A percentile compares a stretch with the other conserved stretches of the same genome.
Conservation (phyloP, 2,329 filamentous ascomycete genomes). For the Dothidotthia symphoricarpi region DNA sequence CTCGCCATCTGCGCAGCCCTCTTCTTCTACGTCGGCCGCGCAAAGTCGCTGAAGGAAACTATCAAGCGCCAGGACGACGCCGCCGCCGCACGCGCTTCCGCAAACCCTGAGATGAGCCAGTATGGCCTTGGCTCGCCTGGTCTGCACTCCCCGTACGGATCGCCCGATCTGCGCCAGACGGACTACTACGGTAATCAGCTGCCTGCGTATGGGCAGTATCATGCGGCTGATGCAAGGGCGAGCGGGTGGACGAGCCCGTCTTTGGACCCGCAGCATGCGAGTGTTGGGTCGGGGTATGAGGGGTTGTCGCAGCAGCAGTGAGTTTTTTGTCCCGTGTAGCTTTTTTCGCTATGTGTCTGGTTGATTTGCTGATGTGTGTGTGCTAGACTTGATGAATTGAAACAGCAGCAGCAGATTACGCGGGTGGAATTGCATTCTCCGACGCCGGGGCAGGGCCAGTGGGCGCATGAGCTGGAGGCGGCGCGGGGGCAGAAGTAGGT, state of each 20-base stretch:
- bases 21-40: slow-evolving; percentile 63
- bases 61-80: slow-evolving; percentile 20
- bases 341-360: background rate
- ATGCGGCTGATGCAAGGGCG: slow-evolving; percentile 23
- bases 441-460: slow-evolving; percentile 18
- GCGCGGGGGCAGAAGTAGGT: slow-evolving; percentile 9
- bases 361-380: slow-evolving; percentile 5
- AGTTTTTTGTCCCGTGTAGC: slow-evolving; percentile 6
- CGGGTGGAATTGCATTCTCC: slow-evolving; percentile 27
- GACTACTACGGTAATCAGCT: slow-evolving; percentile 13
- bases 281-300: slow-evolving; percentile 15
- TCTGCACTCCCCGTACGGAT: slow-evolving; percentile 2
- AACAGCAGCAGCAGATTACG: slow-evolving; percentile 13
- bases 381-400: slow-evolving; percentile 23
- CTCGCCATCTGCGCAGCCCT: slow-evolving; percentile 60
- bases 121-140: slow-evolving; percentile 1
- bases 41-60: slow-evolving; percentile 31
- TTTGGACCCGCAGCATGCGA: slow-evolving; percentile 17
- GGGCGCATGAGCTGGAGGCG: slow-evolving; percentile 29
- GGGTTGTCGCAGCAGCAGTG: slow-evolving; percentile 25
- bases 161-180: slow-evolving; percentile 7
- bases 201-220: slow-evolving; percentile 27
- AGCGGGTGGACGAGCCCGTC: slow-evolving; percentile 20
- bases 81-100: slow-evolving; percentile 1
- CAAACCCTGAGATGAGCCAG: background rate